Evolutionary conservation across 768 basidiomycete genomes (phyloP).

Genomic region (Mycena galopus): DNA sequence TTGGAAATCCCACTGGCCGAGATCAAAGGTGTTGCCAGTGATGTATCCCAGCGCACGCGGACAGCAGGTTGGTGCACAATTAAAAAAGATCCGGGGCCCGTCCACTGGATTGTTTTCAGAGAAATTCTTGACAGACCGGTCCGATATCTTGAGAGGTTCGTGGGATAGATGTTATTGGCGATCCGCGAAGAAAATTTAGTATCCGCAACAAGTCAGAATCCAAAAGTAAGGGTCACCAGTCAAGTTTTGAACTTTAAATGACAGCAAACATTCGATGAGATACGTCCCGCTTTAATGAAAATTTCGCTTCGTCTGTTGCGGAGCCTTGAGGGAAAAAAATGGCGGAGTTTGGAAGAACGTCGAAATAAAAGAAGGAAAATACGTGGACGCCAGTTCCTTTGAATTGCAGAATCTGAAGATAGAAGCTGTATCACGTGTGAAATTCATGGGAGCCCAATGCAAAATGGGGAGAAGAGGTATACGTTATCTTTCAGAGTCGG

Average conservation of each 20-base stretch:
- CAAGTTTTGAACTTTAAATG: neutral
- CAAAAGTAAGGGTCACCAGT: neutral
- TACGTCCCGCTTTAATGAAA: neutral
- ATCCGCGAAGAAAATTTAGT: slow-evolving; percentile 15
- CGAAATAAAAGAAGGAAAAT: neutral
- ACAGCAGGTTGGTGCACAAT: neutral
- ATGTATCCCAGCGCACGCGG: neutral
- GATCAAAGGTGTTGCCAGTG: neutral
- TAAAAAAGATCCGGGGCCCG: neutral
- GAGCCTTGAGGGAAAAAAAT: neutral
- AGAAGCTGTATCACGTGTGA: slow-evolving; percentile 14
- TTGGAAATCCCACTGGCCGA: neutral
- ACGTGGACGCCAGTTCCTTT: neutral
- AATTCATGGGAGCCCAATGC: neutral
- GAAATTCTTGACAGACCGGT: neutral
- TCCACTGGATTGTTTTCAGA: neutral
- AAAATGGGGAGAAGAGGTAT: neutral
- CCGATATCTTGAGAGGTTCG: slow-evolving; percentile 5
- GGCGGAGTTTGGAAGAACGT: neutral
- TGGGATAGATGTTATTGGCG: neutral
- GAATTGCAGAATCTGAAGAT: neutral
- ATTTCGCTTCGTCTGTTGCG: neutral
- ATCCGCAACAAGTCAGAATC: neutral
- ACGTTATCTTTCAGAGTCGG: neutral
- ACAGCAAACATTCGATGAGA: neutral